Evolutionary conservation across 2,329 filamentous ascomycete species (phyloP).

Genomic region (Exophiala oligosperma): DNA sequence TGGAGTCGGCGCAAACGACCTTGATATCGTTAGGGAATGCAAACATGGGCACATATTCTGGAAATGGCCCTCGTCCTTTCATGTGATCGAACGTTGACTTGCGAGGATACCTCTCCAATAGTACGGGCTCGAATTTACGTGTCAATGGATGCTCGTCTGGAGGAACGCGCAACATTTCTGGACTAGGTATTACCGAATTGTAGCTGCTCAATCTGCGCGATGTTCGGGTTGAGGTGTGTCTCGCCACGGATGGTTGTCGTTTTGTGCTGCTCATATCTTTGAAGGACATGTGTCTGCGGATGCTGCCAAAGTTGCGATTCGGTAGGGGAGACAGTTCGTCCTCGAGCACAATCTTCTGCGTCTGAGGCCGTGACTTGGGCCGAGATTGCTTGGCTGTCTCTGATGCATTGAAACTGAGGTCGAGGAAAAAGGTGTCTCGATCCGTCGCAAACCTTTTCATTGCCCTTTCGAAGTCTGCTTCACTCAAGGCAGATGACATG

Average conservation of each 20-base stretch:
- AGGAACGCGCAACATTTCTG: constrained; percentile 84
- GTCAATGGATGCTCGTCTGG: constrained; percentile 95
- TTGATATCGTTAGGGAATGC: constrained; percentile 98
- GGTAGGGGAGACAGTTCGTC: constrained; percentile 57
- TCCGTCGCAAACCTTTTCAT: constrained; percentile 94
- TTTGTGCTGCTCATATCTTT: constrained; percentile 94
- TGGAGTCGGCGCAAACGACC: constrained; percentile 91
- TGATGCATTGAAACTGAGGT: constrained; percentile 84
- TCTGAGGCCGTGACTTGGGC: constrained; percentile 54
- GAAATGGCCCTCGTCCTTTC: constrained; percentile 79
- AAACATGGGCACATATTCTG: constrained; percentile 99
- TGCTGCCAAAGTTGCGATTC: constrained; percentile 72
- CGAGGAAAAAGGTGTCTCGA: constrained; percentile 87
- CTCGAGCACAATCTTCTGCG: constrained; percentile 78
- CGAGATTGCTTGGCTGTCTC: constrained; percentile 49
- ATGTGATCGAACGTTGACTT: constrained; percentile 78
- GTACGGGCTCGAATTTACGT: constrained; percentile 90
- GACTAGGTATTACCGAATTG: constrained; percentile 93
- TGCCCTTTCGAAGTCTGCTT: constrained; percentile 92
- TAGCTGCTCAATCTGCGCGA: constrained; percentile 92
- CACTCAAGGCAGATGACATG: constrained; percentile 51
- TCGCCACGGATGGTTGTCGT: constrained; percentile 74
- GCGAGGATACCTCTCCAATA: constrained; percentile 90
- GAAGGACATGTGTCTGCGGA: constrained; percentile 88
- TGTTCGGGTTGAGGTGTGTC: constrained; percentile 74